Percentiles rank a stretch among this genome's conserved stretches.
Evolutionary conservation across 495 filamentous ascomycete species (phyloP).

Genomic region (Acidomyces sp.): DNA sequence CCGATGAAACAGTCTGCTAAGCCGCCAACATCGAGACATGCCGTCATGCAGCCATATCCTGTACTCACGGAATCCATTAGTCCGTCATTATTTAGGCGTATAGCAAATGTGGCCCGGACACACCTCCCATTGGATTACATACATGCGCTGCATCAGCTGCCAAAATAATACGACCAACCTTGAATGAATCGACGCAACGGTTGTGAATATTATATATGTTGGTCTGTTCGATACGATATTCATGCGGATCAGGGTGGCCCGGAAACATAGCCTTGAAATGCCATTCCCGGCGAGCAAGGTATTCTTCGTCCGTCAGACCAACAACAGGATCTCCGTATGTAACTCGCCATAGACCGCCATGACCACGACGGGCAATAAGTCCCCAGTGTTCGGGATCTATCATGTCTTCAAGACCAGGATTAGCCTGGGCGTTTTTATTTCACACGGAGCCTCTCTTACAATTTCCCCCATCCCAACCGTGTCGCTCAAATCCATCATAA

Average conservation of each 20-base stretch:
- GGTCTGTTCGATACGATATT: constrained; percentile 12
- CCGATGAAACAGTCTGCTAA: constrained; percentile 19
- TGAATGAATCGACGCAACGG: constrained; percentile 12
- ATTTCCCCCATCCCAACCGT: constrained; percentile 16
- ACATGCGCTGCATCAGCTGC: constrained; percentile 17
- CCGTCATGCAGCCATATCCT: constrained; percentile 13
- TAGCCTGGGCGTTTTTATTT: constrained; percentile 5
- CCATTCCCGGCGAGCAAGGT: constrained; percentile 4
- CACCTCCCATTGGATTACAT: constrained; percentile 14
- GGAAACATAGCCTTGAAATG: constrained; percentile 18
- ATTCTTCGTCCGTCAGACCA: constrained; percentile 13
- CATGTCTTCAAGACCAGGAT: constrained; percentile 10
- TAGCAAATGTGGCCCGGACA: constrained; percentile 6
- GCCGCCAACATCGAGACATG: constrained; percentile 14
- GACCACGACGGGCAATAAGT: constrained; percentile 3
- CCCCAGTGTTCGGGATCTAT: constrained; percentile 19
- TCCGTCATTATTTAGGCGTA: constrained; percentile 3
- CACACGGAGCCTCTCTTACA: neutral
- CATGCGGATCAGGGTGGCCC: constrained; percentile 12
- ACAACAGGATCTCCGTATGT: constrained; percentile 12
- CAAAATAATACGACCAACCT: constrained; percentile 11
- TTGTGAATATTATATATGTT: constrained; percentile 13
- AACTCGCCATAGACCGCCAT: constrained; percentile 18
- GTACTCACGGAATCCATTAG: constrained; percentile 7
- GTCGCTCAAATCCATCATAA: constrained; percentile 19